Evolutionary conservation across 306 rosid species (phyloP), one percentile per base, ranked within the genome.

Genomic region (Clitoria ternatea): DNA sequence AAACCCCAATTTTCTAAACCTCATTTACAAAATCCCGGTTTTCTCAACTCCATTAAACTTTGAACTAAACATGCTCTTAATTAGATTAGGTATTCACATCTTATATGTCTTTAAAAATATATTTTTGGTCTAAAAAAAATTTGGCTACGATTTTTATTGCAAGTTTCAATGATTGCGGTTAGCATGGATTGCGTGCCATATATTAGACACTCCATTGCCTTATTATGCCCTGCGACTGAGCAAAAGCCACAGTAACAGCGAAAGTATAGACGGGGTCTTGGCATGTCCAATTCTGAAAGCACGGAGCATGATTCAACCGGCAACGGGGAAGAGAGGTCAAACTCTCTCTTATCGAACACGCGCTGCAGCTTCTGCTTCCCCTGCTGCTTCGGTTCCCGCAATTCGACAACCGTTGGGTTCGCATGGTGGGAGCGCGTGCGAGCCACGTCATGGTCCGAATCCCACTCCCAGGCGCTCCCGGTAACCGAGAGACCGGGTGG

Each of bases 361-460:
- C 78, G 88, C 70, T 85, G 90, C 65, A 74, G 80, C 82, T 88
- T 80, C 76, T 91, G 96, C 77, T 45, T 90, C 61, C 88, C 94
- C 13, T 87, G 84, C 22, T 88, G 88, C 62, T 79, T 82, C 64
- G 79, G 88, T 6, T 75, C 87, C 30, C 83, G 78, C 12, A 83
- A 71, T 3, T 60, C 85, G 0, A 1, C 87, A 30, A 1, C 69
- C 73, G 80, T 20, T 18, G 69, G 84, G 27, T 24, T 74, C 56
- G 69, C 75, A 2, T 93, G 96, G 97, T 93, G 97, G 96, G 86
- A 87, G 42, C 87, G 91, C 60, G 66, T 89, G 15, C 81, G 69
- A 9, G 2, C 26, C 66, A 22, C n/a, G 11, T 77, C 79, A 0
- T 30, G 33, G 7, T 81, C 84, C 1, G 80, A 80, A 7, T 57